These are phyloP conservation scores for Rosa multiflora DNA, from an alignment of 306 rosid species.

Conservation along the genomic window DNA sequence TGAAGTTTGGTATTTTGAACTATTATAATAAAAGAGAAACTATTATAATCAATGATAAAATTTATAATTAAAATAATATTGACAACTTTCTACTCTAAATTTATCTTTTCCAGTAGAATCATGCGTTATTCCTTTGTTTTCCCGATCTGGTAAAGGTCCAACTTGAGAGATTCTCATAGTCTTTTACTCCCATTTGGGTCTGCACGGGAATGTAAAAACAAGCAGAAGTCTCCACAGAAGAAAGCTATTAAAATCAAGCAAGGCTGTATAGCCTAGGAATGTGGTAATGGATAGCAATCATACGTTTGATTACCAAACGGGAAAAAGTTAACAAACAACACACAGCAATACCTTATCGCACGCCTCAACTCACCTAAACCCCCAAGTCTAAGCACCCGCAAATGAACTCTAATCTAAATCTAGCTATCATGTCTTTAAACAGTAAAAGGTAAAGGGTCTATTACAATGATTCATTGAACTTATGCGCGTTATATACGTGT, in stretches of 20 bases:
- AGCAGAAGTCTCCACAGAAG: background rate
- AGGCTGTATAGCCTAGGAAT: slow-evolving; percentile 1
- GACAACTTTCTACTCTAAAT: too few relatives aligned
- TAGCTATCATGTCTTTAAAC: background rate
- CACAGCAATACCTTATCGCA: background rate
- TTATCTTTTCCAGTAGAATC: background rate
- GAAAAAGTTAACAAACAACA: background rate
- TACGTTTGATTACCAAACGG: background rate
- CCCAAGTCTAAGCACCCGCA: background rate
- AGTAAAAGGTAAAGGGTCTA: background rate
- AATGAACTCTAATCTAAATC: background rate
- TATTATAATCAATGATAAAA: too few relatives aligned
- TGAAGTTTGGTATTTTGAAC: too few relatives aligned
- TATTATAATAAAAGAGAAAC: too few relatives aligned
- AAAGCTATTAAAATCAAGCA: background rate
- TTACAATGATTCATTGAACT: background rate
- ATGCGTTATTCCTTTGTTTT: background rate
- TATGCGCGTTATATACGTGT: background rate
- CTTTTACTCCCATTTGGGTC: slow-evolving; percentile 1
- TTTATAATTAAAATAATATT: too few relatives aligned
- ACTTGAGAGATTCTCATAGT: background rate
- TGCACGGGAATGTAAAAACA: background rate
- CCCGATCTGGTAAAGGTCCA: background rate
- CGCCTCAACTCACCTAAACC: background rate
- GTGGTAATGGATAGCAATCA: background rate